Conservation (phyloP, 2,329 filamentous ascomycete genomes). For the Paecilomyces niveus region DNA sequence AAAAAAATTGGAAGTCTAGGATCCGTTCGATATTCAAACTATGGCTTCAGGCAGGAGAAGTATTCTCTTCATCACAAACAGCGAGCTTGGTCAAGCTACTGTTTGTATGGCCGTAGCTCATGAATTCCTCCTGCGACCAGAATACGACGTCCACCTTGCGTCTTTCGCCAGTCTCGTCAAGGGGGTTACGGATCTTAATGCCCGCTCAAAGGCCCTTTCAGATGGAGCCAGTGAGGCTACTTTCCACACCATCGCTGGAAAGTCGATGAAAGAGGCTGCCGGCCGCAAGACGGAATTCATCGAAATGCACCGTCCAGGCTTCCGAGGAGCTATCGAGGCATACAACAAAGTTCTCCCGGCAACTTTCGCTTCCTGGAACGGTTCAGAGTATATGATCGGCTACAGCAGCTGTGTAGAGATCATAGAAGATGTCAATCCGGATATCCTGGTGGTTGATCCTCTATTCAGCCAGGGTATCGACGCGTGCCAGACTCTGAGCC, state of each 20-base stretch:
- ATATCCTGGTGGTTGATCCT: constrained; percentile 33
- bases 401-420: constrained; percentile 27
- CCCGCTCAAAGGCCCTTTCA: background rate
- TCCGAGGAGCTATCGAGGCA: constrained; percentile 17
- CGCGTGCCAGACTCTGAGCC: constrained; percentile 26
- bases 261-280: constrained; percentile 12
- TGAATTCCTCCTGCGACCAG: constrained; percentile 25
- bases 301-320: constrained; percentile 12
- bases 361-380: constrained; percentile 20
- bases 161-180: constrained; percentile 20
- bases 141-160: constrained; percentile 35
- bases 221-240: constrained; percentile 2
- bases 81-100: constrained; percentile 36
- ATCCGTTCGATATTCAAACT: too few relatives aligned
- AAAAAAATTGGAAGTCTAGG: too few relatives aligned
- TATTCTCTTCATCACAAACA: constrained; percentile 12
- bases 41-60: too few relatives aligned
- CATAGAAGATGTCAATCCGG: constrained; percentile 25
- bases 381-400: constrained; percentile 29
- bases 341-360: constrained; percentile 8
- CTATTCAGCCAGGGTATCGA: constrained; percentile 34
- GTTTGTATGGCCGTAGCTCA: constrained; percentile 34
- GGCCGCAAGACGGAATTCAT: background rate
- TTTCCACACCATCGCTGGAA: constrained; percentile 20
- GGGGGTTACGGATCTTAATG: background rate